These are phyloP conservation scores for Flaveria linearis DNA, from an alignment of 129 eudicot species.

Conservation along the genomic window DNA sequence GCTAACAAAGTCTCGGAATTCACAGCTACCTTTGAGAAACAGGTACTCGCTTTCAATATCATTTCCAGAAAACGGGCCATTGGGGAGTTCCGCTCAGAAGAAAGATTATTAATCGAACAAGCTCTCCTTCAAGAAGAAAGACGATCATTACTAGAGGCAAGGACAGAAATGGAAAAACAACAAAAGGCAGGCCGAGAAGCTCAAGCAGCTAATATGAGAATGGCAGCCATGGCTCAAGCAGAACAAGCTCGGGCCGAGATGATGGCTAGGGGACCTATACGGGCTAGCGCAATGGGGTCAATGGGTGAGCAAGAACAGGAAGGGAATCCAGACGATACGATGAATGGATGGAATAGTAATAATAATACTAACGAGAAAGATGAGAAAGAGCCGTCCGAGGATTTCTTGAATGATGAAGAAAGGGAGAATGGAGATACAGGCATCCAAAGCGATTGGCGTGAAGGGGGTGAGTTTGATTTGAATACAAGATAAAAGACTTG, in stretches of 20 bases:
- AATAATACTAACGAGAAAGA: slow-evolving; percentile 38
- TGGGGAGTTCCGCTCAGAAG: slow-evolving; percentile 47
- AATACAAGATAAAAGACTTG: slow-evolving; percentile 52
- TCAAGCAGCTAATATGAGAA: slow-evolving; percentile 40
- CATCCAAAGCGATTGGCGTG: slow-evolving; percentile 67
- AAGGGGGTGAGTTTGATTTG: slow-evolving; percentile 77
- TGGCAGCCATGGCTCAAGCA: slow-evolving; percentile 45
- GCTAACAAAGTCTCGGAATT: slow-evolving; percentile 42
- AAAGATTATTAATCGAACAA: slow-evolving; percentile 38
- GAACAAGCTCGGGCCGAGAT: slow-evolving; percentile 43
- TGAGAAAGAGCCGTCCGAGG: slow-evolving; percentile 45
- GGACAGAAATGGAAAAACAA: slow-evolving; percentile 77
- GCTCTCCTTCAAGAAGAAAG: slow-evolving; percentile 71
- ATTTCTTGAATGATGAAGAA: slow-evolving; percentile 46
- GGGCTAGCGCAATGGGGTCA: slow-evolving; percentile 39
- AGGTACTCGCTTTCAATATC: slow-evolving; percentile 42
- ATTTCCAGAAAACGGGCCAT: slow-evolving; percentile 34
- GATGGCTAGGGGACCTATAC: slow-evolving; percentile 42
- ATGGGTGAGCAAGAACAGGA: slow-evolving; percentile 40
- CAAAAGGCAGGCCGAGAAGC: slow-evolving; percentile 75
- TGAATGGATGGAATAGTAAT: slow-evolving; percentile 37
- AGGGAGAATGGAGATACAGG: slow-evolving; percentile 76
- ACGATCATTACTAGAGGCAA: slow-evolving; percentile 50
- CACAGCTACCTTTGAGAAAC: slow-evolving; percentile 45
- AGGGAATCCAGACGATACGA: slow-evolving; percentile 37